Base-by-base conservation (phyloP, 2,329 filamentous ascomycete species). In the Aspergillus novoparasiticus region DNA sequence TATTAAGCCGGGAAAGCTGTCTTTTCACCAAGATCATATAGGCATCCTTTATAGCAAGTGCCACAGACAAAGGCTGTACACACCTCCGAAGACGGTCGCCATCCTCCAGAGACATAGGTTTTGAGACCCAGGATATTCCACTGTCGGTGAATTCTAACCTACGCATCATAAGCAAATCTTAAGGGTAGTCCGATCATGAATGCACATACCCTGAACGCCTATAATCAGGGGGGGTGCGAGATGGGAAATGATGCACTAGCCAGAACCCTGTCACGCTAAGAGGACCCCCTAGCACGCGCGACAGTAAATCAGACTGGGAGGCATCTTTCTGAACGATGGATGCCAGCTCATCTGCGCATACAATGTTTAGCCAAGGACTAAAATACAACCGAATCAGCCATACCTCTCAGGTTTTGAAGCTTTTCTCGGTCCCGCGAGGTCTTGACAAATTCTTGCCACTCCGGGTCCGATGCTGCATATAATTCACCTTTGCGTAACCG, bases 171-270 rank as follows among this genome's bases (percentile, higher is more conserved):
- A 73, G 65, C 34, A 43, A 36, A 41, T 16, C 12, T 11, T 43
- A 51, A 12, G 16, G 5, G 41, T 50, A 16, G 53, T 9, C 34
- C 36, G 32, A 11, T 30, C 26, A 26, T 16, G 11, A 28, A 34
- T 58, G 61, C 66, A 71, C 81, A 68, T 83, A 90, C 88, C 87
- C 88, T 56, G 83, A 83, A 62, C 86, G 83, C 64, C 84, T 80
- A 61, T 86, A 88, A 59, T 82, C 83, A 6, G 88, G 87, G 1
- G 89, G 87, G 48, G 88, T 85, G 41, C 78, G 78, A 50, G 77
- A 75, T 0, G 89, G 89, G 66, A 86, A 90, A 57, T 87, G 82
- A 30, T 89, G 79, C 46, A 89, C 84, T 32, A 91, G 79, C 88
- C 87, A 90, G 57, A 78, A 81, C 61, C 82, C 82, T 39, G 79